Conservation (phyloP, 805 yeast species). For the Barnettozyma sucrosica region DNA sequence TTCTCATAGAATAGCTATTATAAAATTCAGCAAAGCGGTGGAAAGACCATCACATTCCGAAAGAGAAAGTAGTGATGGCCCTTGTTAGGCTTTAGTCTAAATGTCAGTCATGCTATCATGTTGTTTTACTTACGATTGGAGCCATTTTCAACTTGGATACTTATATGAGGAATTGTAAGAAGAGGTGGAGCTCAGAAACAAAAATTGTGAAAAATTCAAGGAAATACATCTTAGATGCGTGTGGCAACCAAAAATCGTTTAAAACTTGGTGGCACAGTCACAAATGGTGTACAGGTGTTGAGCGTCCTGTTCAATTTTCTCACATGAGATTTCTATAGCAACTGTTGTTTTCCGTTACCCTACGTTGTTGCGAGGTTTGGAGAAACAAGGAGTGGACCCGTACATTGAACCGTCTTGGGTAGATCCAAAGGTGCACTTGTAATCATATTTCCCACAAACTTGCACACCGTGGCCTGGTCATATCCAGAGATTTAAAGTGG, state of each 20-base stretch:
- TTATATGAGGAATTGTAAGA: background rate
- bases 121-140: slow-evolving; percentile 75
- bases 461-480: background rate
- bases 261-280: too few species aligned
- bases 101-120: slow-evolving; percentile 16
- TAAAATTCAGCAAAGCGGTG: slow-evolving; percentile 33
- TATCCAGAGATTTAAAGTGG: background rate
- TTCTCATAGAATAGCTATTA: slow-evolving; percentile 14
- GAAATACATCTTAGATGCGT: background rate
- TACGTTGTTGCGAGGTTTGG: too few species aligned
- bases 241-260: background rate
- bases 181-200: background rate
- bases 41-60: background rate
- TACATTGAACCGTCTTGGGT: background rate
- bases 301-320: background rate
- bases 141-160: slow-evolving; percentile 51
- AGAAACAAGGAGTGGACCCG: too few species aligned
- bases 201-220: background rate
- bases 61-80: slow-evolving; percentile 20
- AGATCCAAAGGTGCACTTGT: background rate
- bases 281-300: background rate
- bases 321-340: background rate
- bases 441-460: background rate
- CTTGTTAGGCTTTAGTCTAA: slow-evolving; percentile 17
- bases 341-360: background rate